These are phyloP conservation scores for Spergularia azorica DNA, from an alignment of 179 eudicot species.

Conservation along the genomic window DNA sequence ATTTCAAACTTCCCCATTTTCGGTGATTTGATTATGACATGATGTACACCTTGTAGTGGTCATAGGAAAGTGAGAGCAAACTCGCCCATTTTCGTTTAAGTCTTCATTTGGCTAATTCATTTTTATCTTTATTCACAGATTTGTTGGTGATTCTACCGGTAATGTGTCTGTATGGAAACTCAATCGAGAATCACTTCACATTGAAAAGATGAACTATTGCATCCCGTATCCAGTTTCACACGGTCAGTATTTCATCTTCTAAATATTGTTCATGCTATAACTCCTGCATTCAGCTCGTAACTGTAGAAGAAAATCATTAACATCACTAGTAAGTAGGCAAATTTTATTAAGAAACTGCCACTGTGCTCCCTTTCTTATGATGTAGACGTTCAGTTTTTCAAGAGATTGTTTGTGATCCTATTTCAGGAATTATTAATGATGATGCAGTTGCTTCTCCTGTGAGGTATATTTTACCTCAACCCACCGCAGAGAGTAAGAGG, in stretches of 20 bases:
- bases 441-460: conserved; percentile 50
- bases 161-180: conserved; percentile 73
- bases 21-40: background rate
- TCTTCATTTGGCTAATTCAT: background rate
- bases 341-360: background rate
- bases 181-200: conserved; percentile 41
- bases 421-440: conserved; percentile 59
- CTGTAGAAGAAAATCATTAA: background rate
- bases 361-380: conserved; percentile 5
- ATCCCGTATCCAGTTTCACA: conserved; percentile 80
- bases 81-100: background rate
- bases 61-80: conserved; percentile 3
- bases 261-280: background rate
- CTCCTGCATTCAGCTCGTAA: background rate
- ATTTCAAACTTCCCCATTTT: background rate
- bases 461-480: conserved; percentile 71
- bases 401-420: background rate
- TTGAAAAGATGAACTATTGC: conserved; percentile 68
- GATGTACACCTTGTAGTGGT: conserved; percentile 1
- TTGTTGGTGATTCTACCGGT: conserved; percentile 75
- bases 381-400: background rate
- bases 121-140: conserved; percentile 42
- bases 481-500: conserved; percentile 83
- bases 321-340: background rate
- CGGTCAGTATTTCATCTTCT: conserved; percentile 49